These are phyloP conservation scores for Gyrodon lividus DNA, from an alignment of 768 basidiomycete species.

Conservation along the genomic window DNA sequence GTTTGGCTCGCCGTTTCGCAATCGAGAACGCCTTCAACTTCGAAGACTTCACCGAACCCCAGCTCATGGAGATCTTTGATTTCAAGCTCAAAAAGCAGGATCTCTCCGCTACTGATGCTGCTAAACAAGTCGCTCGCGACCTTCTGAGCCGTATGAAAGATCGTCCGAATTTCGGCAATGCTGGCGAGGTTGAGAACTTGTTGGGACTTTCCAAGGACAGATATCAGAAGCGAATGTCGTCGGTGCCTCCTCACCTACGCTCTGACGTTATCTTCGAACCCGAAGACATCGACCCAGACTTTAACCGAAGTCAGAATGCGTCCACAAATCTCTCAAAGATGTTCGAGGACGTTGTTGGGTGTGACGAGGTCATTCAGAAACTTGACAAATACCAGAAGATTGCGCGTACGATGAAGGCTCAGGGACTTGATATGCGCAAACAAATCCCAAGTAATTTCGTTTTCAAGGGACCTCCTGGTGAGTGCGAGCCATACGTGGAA, in stretches of 20 bases:
- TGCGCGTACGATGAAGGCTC: constrained; percentile 40
- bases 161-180: constrained; percentile 66
- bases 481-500: background rate
- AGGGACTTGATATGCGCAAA: constrained; percentile 44
- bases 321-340: constrained; percentile 50
- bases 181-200: constrained; percentile 62
- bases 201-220: constrained; percentile 49
- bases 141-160: constrained; percentile 34
- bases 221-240: constrained; percentile 41
- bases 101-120: constrained; percentile 52
- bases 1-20: constrained; percentile 61
- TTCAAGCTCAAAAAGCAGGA: constrained; percentile 58
- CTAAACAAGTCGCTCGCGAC: constrained; percentile 57
- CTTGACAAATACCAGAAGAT: constrained; percentile 54
- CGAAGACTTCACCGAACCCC: constrained; percentile 56
- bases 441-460: constrained; percentile 62
- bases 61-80: constrained; percentile 52
- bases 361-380: constrained; percentile 50
- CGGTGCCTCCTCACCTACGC: constrained; percentile 20
- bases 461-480: constrained; percentile 74
- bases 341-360: constrained; percentile 64
- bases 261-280: constrained; percentile 37
- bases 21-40: constrained; percentile 72
- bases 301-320: constrained; percentile 48
- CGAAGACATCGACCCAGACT: constrained; percentile 63